Evolutionary conservation across 371 early-diverging fungal species (phyloP), one percentile per base, ranked within the genome.

Genomic region (Vairimorpha apis): DNA sequence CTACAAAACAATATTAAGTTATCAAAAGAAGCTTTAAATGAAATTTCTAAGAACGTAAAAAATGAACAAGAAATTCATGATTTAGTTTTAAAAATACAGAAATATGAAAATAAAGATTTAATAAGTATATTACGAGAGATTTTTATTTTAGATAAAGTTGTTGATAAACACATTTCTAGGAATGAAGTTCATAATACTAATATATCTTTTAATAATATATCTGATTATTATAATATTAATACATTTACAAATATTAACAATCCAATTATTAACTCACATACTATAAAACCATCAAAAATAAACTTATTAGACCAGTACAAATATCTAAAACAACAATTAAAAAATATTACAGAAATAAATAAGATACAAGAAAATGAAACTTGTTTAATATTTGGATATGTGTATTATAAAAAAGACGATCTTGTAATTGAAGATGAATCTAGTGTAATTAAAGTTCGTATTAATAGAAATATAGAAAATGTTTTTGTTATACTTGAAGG

Each of bases 381-480:
- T 35, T 51, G 23, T 0, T n/a, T n/a, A n/a, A 67, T 78, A 16
- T 75, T 71, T 67, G 78, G 78, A 63, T 45, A 45, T n/a, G 66
- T 67, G 35, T 75, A 70, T 62, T 75, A 73, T 43, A 70, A 55
- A 32, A 2, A 51, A 5, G 67, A 66, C 30, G 51, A 67, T 18
- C 23, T 60, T 13, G 70, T 78, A 13, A 30, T 78, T 1, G 78
- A 78, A 64, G 78, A 78, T 62, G 66, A 65, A 25, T 33, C 72
- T 8, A 68, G 63, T 23, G 21, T 65, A 14, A 64, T 78, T 32
- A 41, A 41, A 29, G 23, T n/a, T n/a, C n/a, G n/a, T n/a, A n/a
- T n/a, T n/a, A n/a, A n/a, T n/a, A n/a, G n/a, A n/a, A n/a, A n/a
- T n/a, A n/a, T n/a, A n/a, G n/a, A n/a, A n/a, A n/a, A n/a, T n/a